These are phyloP conservation scores for Letharia columbiana DNA, from an alignment of 495 filamentous ascomycete genomes.

Conservation along the genomic window DNA sequence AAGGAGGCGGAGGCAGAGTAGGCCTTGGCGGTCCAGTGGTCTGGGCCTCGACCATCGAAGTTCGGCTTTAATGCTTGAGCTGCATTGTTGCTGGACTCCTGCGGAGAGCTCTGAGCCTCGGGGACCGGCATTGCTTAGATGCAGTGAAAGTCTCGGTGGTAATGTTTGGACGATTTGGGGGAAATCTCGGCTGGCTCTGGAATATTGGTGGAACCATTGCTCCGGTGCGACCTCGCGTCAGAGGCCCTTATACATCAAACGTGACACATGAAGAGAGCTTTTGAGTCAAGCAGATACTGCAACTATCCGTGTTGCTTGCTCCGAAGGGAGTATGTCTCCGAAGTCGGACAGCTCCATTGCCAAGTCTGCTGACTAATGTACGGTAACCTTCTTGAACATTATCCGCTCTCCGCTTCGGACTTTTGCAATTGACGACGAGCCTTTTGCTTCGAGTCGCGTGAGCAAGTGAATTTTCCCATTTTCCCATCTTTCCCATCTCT, in stretches of 20 bases:
- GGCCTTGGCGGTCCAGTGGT: constrained; percentile 54
- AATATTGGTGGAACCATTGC: background rate
- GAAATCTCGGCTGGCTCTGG: background rate
- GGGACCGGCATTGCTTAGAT: background rate
- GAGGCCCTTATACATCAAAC: background rate
- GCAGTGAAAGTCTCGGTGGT: background rate
- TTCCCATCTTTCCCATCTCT: too few relatives aligned
- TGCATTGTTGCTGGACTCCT: background rate
- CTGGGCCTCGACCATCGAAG: constrained; percentile 29
- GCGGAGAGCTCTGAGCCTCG: background rate
- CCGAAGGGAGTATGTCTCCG: background rate
- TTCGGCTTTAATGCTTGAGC: background rate
- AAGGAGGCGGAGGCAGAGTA: constrained; percentile 63
- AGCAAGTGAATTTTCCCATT: too few relatives aligned
- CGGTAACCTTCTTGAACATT: too few relatives aligned
- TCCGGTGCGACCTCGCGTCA: background rate
- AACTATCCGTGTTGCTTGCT: background rate
- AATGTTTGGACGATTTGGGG: too few relatives aligned
- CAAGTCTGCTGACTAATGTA: background rate
- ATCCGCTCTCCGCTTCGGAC: too few relatives aligned
- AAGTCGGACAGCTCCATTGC: background rate
- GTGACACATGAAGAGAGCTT: background rate
- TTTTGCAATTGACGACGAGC: too few relatives aligned
- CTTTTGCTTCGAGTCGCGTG: too few relatives aligned
- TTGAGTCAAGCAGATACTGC: background rate